Base-by-base conservation (phyloP, 768 basidiomycete species). In the Suillus bovinus region DNA sequence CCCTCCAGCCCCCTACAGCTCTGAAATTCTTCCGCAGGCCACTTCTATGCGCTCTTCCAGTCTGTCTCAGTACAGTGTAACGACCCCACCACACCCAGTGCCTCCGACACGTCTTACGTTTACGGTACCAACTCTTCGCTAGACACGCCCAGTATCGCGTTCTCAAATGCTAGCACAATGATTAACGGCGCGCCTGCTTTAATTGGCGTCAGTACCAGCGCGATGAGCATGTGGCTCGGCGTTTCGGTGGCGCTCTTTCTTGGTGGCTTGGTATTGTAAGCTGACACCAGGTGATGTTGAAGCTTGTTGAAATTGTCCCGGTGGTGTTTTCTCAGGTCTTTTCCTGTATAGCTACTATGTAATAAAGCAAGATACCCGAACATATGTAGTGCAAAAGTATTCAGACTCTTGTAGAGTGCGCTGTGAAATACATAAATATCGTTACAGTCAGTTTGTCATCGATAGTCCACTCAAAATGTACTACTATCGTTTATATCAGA, bases 21-120 rank as follows among this genome's bases (percentile, higher is more conserved):
- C 14, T 44, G 42, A 17, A 2, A 1, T 44, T 22, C n/a, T 56
- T 42, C 13, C 20, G 33, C 61, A 83, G 86, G 91, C 50, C 87
- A 92, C 71, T 93, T 90, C 73, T 89, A 88, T 66, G 82, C 86
- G 8, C 77, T 85, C 64, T 78, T 89, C 64, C 75, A 85, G 66
- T 85, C 84, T 5, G 81, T 93, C 58, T 77, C 83, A 24, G 77
- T 93, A 69, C 79, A 84, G 64, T 93, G 91, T 73, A 77, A 81
- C 7, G 86, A 88, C 67, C 75, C 84, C 5, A 59, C 68, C 3
- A 59, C 78, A 6, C 75, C 81, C 1, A 72, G 75, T 14, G 64
- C 81, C 29, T 80, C 82, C 67, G 77, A 83, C 9, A 85, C 85
- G 1, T 86, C 86, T 13, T 91, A 91, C 70, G 78, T 85, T 10